phyloP scores from a whole-genome alignment of 495 filamentous ascomycete genomes.

The Jackrogersella minutella region DNA sequence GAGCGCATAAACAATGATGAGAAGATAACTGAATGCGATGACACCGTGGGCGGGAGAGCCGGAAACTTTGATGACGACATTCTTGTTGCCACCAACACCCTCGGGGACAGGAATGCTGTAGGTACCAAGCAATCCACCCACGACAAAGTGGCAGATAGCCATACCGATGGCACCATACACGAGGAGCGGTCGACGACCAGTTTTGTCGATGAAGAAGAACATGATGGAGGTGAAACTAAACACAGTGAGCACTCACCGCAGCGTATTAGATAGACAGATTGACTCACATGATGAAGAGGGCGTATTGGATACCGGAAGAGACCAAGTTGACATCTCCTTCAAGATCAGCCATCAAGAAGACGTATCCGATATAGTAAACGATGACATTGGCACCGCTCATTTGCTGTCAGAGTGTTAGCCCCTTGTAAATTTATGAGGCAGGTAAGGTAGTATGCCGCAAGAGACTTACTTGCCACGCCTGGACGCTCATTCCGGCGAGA shows the following conservation, averaged over 20 bases:
- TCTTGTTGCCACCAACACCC: conserved; percentile 70
- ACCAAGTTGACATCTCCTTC: conserved; percentile 71
- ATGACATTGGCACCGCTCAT: conserved; percentile 73
- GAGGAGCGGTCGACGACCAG: conserved; percentile 75
- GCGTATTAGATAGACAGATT: neutral
- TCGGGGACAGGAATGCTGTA: conserved; percentile 58
- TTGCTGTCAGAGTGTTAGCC: conserved; percentile 69
- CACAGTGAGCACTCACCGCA: conserved; percentile 49
- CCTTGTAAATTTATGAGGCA: neutral
- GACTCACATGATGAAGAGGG: conserved; percentile 70
- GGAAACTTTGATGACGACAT: conserved; percentile 69
- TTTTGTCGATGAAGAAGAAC: conserved; percentile 76
- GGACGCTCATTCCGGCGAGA: conserved; percentile 71
- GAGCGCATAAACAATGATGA: conserved; percentile 74
- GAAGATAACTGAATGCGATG: conserved; percentile 76
- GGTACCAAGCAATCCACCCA: conserved; percentile 63
- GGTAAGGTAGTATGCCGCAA: neutral
- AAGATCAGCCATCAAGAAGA: conserved; percentile 73
- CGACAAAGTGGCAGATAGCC: conserved; percentile 73
- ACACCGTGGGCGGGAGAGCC: conserved; percentile 71
- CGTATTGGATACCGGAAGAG: conserved; percentile 76
- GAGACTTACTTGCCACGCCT: conserved; percentile 55
- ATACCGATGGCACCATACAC: conserved; percentile 75
- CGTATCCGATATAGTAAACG: conserved; percentile 76
- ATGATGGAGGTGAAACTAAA: conserved; percentile 69